phyloP scores from a whole-genome alignment of 768 basidiomycete species.

The Trametes cinnabarina region DNA sequence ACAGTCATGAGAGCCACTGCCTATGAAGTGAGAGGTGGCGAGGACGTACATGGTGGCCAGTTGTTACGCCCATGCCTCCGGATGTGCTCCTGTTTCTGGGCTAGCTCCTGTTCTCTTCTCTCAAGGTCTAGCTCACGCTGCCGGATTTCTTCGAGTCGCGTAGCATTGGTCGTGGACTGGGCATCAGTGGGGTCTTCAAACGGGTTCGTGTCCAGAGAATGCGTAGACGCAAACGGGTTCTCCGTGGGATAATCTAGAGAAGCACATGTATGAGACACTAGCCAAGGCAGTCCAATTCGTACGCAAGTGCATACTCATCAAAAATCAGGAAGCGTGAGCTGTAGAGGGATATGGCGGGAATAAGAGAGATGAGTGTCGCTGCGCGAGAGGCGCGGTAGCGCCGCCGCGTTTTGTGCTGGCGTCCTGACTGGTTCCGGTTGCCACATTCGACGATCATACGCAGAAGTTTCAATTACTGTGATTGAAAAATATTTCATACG shows the following conservation, averaged over 20 bases:
- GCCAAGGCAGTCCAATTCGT: not conserved
- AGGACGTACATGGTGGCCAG: constrained; percentile 82
- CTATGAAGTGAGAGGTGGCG: not conserved
- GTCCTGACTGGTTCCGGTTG: constrained; percentile 14
- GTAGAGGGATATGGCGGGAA: constrained; percentile 19
- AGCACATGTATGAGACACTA: constrained; percentile 13
- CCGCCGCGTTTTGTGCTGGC: constrained; percentile 3
- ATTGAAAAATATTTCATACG: no score
- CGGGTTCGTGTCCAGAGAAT: constrained; percentile 84
- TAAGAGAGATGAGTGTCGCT: constrained; percentile 9
- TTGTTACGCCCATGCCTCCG: constrained; percentile 82
- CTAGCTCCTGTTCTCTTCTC: constrained; percentile 73
- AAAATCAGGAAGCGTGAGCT: constrained; percentile 2
- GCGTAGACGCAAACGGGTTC: constrained; percentile 83
- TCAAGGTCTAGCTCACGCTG: constrained; percentile 81
- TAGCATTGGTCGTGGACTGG: constrained; percentile 33
- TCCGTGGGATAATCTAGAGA: constrained; percentile 39
- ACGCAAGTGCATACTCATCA: constrained; percentile 14
- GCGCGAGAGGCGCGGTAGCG: constrained; percentile 8
- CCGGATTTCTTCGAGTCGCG: constrained; percentile 62
- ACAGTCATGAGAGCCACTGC: not conserved
- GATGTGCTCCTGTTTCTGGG: constrained; percentile 64
- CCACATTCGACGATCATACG: not conserved
- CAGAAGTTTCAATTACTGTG: not conserved
- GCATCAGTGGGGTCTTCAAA: constrained; percentile 76